Evolutionary conservation across 2,329 filamentous ascomycete species (phyloP).

Genomic region (Metarhizium sp.): DNA sequence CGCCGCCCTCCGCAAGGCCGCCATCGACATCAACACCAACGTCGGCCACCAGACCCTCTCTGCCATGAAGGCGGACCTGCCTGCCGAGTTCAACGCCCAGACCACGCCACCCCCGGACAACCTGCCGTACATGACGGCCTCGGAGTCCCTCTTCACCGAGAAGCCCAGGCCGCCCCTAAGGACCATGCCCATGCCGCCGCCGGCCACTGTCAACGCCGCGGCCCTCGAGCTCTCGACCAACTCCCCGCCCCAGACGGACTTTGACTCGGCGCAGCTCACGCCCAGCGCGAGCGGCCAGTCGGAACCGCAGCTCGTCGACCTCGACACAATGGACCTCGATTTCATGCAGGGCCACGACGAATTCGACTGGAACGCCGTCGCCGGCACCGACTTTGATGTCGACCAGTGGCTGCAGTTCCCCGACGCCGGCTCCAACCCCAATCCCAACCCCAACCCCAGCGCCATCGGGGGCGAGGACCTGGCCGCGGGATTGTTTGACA

Average conservation of each 20-base stretch:
- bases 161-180: slow-evolving; percentile 18
- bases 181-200: slow-evolving; percentile 25
- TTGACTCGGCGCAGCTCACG: slow-evolving; percentile 31
- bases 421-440: slow-evolving; percentile 33
- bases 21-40: slow-evolving; percentile 54
- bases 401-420: slow-evolving; percentile 52
- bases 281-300: slow-evolving; percentile 36
- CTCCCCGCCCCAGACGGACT: slow-evolving; percentile 36
- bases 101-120: slow-evolving; percentile 45
- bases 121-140: slow-evolving; percentile 31
- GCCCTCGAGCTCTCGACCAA: slow-evolving; percentile 24
- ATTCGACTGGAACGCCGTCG: slow-evolving; percentile 45
- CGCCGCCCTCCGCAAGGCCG: slow-evolving; percentile 78
- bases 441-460: slow-evolving; percentile 25
- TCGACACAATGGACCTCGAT: slow-evolving; percentile 33
- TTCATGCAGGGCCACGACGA: slow-evolving; percentile 37
- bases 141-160: slow-evolving; percentile 29
- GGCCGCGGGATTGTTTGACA: background rate
- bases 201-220: slow-evolving; percentile 27
- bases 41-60: slow-evolving; percentile 21
- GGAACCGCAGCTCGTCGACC: slow-evolving; percentile 25
- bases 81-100: slow-evolving; percentile 29
- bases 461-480: background rate
- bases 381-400: slow-evolving; percentile 45
- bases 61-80: slow-evolving; percentile 25